Base-by-base conservation (phyloP, 805 yeast genomes). In the Hanseniaspora occidentalis region DNA sequence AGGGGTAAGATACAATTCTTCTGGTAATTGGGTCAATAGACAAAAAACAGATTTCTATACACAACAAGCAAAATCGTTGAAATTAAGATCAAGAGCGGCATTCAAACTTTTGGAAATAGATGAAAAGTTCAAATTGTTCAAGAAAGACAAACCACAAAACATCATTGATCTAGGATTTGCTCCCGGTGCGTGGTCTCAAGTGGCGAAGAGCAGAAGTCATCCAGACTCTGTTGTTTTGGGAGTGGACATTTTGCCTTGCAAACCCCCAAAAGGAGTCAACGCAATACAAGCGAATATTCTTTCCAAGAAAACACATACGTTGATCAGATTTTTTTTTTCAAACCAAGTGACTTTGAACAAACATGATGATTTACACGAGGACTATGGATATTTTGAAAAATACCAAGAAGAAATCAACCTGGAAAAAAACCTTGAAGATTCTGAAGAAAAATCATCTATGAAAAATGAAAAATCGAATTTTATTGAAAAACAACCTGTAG, bases 121-220 rank as follows among this genome's bases (percentile, higher is more conserved):
- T 54, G 65, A 74, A 13, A 75, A 71, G 50, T 82, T 67, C 59
- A 57, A 65, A 24, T 45, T 92, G 2, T 77, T 89, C 56, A 58
- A 61, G 31, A 67, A 67, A 2, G 36, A 40, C 6, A 41, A 36
- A 10, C 67, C 75, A 0, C 67, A 62, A 47, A 71, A 75, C 34
- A 81, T 92, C 1, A 75, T 92, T 4, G 98, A 92, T 62, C 62
- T 92, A 36, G 95, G 96, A 0, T 86, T 77, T 57, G 94, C 95
- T 0, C 96, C 96, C 0, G 96, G 96, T 0, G 86, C 95, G 3
- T 85, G 96, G 96, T 74, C 89, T 7, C 95, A 85, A 54, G 88
- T 84, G 1, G 88, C 89, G 0, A 61, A 71, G 7, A 73, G 72
- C 40, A 57, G 71, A 41, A 67, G 76, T 1, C 52, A 57, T 16